Percentiles rank a stretch among this genome's conserved stretches.
phyloP scores from a whole-genome alignment of 2,329 filamentous ascomycete species.

The Cadophora luteo-olivacea region DNA sequence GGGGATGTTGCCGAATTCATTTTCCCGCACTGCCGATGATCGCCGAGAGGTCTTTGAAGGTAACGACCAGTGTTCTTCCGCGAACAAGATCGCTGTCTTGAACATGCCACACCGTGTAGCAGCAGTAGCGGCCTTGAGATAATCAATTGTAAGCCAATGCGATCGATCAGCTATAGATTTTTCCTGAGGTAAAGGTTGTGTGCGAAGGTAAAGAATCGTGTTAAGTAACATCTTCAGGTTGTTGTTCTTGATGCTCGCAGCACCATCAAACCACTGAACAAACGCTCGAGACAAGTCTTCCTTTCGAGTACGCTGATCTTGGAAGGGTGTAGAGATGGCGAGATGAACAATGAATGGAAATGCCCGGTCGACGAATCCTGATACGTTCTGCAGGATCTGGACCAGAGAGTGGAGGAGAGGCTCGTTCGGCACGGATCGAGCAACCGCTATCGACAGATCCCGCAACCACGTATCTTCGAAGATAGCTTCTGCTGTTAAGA shows the following conservation, averaged over 20 bases:
- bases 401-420: constrained; percentile 73
- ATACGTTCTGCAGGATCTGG: constrained; percentile 68
- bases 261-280: constrained; percentile 65
- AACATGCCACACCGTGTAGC: constrained; percentile 83
- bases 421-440: constrained; percentile 63
- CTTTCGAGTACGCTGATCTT: constrained; percentile 64
- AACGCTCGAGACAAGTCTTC: constrained; percentile 69
- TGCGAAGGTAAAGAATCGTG: constrained; percentile 85
- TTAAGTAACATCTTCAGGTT: constrained; percentile 79
- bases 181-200: constrained; percentile 77
- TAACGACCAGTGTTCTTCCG: constrained; percentile 73
- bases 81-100: constrained; percentile 83
- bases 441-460: constrained; percentile 66
- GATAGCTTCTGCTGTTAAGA: constrained; percentile 45
- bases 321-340: constrained; percentile 72
- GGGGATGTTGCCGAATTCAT: constrained; percentile 53
- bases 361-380: constrained; percentile 73
- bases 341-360: constrained; percentile 89
- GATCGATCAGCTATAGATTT: constrained; percentile 78
- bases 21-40: constrained; percentile 63
- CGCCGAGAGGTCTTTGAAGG: constrained; percentile 65
- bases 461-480: constrained; percentile 64
- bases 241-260: constrained; percentile 55
- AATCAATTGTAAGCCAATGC: constrained; percentile 87
- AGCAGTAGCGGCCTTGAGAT: constrained; percentile 70